Evolutionary conservation across 2,329 filamentous ascomycete genomes (phyloP), one percentile per base, ranked within the genome.

Genomic region (Aspergillus vadensis): DNA sequence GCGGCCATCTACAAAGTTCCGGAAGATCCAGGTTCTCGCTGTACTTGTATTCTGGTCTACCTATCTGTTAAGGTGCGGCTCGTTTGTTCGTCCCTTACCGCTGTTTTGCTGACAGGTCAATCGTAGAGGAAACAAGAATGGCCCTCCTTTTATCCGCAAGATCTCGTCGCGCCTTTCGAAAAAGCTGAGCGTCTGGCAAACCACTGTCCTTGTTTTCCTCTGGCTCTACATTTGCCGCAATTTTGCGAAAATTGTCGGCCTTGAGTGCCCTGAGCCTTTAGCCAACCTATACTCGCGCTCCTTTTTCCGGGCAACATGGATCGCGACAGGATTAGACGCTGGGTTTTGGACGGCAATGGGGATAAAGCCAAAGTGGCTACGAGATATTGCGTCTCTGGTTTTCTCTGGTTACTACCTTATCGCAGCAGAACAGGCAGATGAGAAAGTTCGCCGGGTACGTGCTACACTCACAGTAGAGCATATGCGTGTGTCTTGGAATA

Each of bases 331-430:
- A 0, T 79, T 99, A 62, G 95, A 99, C 70, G 95, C 95, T 5
- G 95, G 95, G 1, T 99, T 97, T 76, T 99, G 95, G 95, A 97
- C 92, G 0, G 95, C 95, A 36, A 99, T 99, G 95, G 89, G 88
- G 70, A 93, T 99, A 65, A 86, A 86, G 59, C 82, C 82, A 51
- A 92, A 90, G 69, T 93, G 91, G 86, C 68, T 97, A 44, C 85
- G 92, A 41, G 93, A 98, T 73, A 73, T 97, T 14, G 86, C 90
- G 9, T 92, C 91, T 72, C 82, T 98, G 19, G 81, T 91, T 50
- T 98, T 97, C 76, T 91, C 91, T 0, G 73, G 90, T 10, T 99
- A 97, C 77, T 99, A 99, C 74, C 82, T 99, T 64, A 85, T 98
- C 57, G 92, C 93, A 14, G 92, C 95, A 0, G 94, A 98, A 76